Base-by-base conservation (phyloP, 495 filamentous ascomycete species). In the Hypoxylon perforatum region DNA sequence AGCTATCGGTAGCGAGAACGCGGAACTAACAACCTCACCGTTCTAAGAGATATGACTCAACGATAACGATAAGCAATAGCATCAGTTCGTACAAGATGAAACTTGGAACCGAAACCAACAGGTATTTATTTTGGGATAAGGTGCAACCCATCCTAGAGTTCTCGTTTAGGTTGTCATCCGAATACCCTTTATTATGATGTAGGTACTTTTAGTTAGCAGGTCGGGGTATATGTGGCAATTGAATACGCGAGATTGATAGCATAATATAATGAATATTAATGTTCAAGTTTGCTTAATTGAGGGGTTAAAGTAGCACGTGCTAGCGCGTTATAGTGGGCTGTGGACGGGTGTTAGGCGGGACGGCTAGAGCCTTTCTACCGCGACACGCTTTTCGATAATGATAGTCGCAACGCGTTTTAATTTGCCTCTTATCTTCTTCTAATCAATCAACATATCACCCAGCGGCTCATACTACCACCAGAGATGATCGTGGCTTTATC, bases 261-360 rank as follows among this genome's bases (percentile, higher is more conserved):
- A 15, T 18, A 42, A 17, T 6, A 42, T 42, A n/a, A 49, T 10
- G 21, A 12, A 45, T 39, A 10, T n/a, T n/a, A n/a, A n/a, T n/a
- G n/a, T n/a, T n/a, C n/a, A n/a, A n/a, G n/a, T n/a, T n/a, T 45
- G 44, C 45, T 35, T 0, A 7, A 22, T 44, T 48, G 19, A 22
- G 22, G 45, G n/a, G n/a, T 10, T 12, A 17, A 12, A 21, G 6
- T 28, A 69, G 41, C 67, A 70, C 67, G 67, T 70, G 67, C n/a
- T 42, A 54, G n/a, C 67, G 67, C 53, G 67, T 45, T 45, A 7
- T 44, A 11, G 47, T 28, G 56, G 18, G 42, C 22, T 21, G 21
- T 19, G 22, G 23, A 41, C 42, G 45, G 49, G 59, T 63, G 49
- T 42, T 42, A 25, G 15, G 39, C 15, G 39, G n/a, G n/a, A 6